Base-by-base conservation (phyloP, 805 yeast genomes). In the Lipomyces anomalus region DNA sequence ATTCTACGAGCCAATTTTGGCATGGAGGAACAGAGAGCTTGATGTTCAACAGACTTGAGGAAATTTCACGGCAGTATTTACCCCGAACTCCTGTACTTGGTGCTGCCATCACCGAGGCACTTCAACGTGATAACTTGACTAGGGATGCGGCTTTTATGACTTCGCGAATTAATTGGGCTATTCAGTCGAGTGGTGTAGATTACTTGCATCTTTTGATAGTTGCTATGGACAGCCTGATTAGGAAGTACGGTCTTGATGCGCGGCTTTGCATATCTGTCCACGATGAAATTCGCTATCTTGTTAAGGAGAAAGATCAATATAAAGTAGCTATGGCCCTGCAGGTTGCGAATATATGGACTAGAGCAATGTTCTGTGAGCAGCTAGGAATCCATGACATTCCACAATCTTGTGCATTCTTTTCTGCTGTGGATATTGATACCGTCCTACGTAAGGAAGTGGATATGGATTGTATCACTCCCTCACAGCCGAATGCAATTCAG, bases 171-270 rank as follows among this genome's bases (percentile, higher is more conserved):
- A 92, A 92, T 60, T 92, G 99, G 99, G 86, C 96, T 0, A 92
- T 92, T 61, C 99, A 92, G 63, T 86, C 96, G 20, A 86, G 96
- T 1, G 99, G 98, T 30, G 99, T 94, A 17, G 98, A 92, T 62
- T 92, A 94, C 60, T 70, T 92, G 42, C 99, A 92, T 62, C 62
- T 92, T 34, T 63, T 92, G 48, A 73, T 90, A 40, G 76, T 87
- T 3, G 78, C 95, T 0, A 89, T 94, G 97, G 84, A 86, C 47
- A 86, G 88, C 57, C 69, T 92, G 56, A 70, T 76, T 34, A 72
- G 76, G 33, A 74, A 71, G 50, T 90, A 79, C 63, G 59, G 68
- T 3, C 68, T 94, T 7, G 75, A 82, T 29, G 95, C 95, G 0
- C 67, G 99, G 42, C 69, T 92, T 44, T 70, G 82, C 52, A 71